Evolutionary conservation across 306 rosid species (phyloP).

Genomic region (Quercus variabilis): DNA sequence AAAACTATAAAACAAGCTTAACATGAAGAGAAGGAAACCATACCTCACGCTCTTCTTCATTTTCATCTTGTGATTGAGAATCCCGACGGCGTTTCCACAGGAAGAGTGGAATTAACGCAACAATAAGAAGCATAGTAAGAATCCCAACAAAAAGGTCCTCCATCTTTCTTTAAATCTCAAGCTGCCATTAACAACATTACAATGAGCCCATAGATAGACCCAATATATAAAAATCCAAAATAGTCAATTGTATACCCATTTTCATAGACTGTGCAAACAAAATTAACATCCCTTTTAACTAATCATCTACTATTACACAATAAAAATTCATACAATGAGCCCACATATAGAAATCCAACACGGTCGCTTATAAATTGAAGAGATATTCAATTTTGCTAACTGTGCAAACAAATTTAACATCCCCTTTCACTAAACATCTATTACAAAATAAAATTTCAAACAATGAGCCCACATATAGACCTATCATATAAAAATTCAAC

Average conservation of each 20-base stretch:
- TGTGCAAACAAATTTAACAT: no score
- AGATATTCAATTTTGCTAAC: no score
- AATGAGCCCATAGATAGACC: background rate
- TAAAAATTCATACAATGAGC: no score
- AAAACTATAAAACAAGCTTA: background rate
- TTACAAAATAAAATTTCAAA: background rate
- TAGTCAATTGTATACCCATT: background rate
- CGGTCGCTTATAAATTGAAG: no score
- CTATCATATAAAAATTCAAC: no score
- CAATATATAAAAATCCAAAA: background rate
- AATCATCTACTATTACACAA: no score
- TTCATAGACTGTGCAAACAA: background rate
- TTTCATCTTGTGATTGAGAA: constrained; percentile 40
- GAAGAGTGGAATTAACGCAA: constrained; percentile 65
- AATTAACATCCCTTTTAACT: background rate
- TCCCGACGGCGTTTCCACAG: constrained; percentile 77
- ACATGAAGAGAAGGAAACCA: constrained; percentile 2
- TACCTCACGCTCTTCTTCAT: constrained; percentile 70
- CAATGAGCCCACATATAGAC: no score
- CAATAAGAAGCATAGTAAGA: constrained; percentile 62
- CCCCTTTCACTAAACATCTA: background rate
- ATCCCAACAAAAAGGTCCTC: constrained; percentile 56
- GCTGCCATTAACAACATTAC: background rate
- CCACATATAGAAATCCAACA: no score
- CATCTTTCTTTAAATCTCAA: constrained; percentile 34